Evolutionary conservation across 805 yeast species (phyloP).

Genomic region (Metschnikowia matae): DNA sequence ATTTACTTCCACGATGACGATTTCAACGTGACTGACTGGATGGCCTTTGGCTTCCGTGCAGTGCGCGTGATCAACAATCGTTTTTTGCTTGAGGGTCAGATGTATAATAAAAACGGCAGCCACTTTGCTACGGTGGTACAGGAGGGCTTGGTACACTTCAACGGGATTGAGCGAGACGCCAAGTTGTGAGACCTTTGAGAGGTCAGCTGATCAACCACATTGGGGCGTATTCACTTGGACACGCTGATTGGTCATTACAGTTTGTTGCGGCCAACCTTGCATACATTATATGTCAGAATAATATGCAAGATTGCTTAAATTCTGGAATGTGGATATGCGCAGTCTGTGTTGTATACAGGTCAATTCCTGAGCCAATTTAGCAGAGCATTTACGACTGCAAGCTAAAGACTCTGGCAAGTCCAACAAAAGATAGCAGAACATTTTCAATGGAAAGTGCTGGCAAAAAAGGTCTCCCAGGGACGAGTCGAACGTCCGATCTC

Average conservation of each 20-base stretch:
- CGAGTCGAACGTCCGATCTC: constrained; percentile 1
- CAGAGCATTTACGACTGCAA: too few relatives aligned
- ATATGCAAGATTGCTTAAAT: too few relatives aligned
- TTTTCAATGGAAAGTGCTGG: background rate
- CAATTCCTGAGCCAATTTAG: too few relatives aligned
- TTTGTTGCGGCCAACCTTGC: too few relatives aligned
- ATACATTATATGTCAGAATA: too few relatives aligned
- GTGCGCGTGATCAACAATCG: constrained; percentile 50
- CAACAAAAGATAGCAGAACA: background rate
- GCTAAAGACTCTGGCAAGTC: too few relatives aligned
- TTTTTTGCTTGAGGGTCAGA: constrained; percentile 54
- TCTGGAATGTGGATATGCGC: too few relatives aligned
- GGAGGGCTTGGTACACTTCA: constrained; percentile 51
- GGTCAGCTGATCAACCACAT: background rate
- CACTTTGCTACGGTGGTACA: constrained; percentile 61
- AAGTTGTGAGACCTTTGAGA: constrained; percentile 5
- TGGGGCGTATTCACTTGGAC: too few relatives aligned
- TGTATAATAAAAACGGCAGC: constrained; percentile 46
- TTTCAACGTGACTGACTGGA: constrained; percentile 40
- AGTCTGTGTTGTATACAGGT: too few relatives aligned
- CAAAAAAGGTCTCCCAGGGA: background rate
- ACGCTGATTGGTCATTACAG: too few relatives aligned
- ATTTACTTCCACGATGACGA: constrained; percentile 60
- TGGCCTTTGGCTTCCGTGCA: constrained; percentile 45
- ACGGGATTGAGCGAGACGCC: constrained; percentile 20